Conservation (phyloP, 1,139 yeast species). For the Taphrina flavorubra region DNA sequence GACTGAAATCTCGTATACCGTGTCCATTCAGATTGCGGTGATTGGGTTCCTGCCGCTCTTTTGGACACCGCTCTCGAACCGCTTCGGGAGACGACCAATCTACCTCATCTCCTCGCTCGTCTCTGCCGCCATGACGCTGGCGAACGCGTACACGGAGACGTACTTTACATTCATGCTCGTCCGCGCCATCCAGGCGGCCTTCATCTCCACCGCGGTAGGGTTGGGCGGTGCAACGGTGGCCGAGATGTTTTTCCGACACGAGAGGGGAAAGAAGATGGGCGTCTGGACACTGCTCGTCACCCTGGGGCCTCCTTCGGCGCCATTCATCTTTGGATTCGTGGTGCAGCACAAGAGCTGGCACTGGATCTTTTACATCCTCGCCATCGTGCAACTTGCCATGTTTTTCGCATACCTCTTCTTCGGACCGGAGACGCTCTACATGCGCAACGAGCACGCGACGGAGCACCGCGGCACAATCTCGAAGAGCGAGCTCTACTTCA, state of each 20-base stretch:
- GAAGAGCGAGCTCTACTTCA: conserved; percentile 16
- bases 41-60: conserved; percentile 46
- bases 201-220: conserved; percentile 45
- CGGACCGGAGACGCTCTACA: conserved; percentile 45
- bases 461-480: neutral
- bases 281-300: conserved; percentile 46
- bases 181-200: conserved; percentile 42
- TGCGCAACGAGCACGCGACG: conserved; percentile 29
- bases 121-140: conserved; percentile 43
- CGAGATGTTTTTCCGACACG: conserved; percentile 46
- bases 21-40: conserved; percentile 45
- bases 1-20: conserved; percentile 44
- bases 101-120: conserved; percentile 43
- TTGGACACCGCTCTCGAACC: conserved; percentile 45
- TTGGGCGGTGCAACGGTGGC: conserved; percentile 46
- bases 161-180: conserved; percentile 45
- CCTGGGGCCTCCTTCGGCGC: conserved; percentile 45
- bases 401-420: conserved; percentile 38
- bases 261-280: conserved; percentile 46
- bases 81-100: conserved; percentile 46
- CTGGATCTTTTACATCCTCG: conserved; percentile 45
- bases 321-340: conserved; percentile 47
- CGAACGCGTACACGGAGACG: conserved; percentile 46
- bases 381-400: conserved; percentile 43
- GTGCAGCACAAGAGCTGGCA: conserved; percentile 44